Percentiles rank a stretch among this genome's conserved stretches.
These are phyloP conservation scores for Gossypium arboreum DNA, from an alignment of 345 rosid species.

Conservation along the genomic window DNA sequence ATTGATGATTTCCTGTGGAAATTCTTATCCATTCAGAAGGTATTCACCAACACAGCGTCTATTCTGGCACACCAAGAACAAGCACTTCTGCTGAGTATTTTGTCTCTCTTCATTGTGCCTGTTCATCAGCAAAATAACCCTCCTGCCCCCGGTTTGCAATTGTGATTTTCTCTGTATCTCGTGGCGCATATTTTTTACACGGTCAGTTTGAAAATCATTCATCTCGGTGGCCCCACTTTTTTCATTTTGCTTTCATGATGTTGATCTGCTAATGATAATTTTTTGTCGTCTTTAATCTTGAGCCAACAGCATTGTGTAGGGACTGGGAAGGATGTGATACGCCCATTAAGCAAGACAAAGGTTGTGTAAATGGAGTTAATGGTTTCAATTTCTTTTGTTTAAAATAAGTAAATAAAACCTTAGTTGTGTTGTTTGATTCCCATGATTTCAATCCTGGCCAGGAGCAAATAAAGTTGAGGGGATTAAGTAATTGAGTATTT, in stretches of 20 bases:
- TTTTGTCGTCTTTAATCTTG: conserved; percentile 3
- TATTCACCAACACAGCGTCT: background rate
- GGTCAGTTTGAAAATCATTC: background rate
- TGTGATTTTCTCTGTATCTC: background rate
- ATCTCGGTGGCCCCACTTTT: background rate
- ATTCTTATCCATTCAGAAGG: background rate
- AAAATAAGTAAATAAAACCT: background rate
- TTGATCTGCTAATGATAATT: background rate
- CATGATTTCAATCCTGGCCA: background rate
- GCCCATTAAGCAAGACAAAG: background rate
- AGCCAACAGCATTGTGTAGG: background rate
- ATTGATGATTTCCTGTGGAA: background rate
- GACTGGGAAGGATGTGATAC: background rate
- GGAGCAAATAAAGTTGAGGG: background rate
- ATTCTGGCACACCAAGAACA: background rate
- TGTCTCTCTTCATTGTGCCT: background rate
- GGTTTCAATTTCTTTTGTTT: background rate
- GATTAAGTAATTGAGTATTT: background rate
- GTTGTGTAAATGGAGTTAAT: background rate
- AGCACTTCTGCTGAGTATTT: background rate
- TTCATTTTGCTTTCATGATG: background rate
- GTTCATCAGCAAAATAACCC: background rate
- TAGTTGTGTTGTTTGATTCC: background rate
- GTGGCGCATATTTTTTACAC: background rate
- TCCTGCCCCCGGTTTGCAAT: background rate